Conservation (phyloP, 306 rosid genomes). For the Rubus parviflorus region DNA sequence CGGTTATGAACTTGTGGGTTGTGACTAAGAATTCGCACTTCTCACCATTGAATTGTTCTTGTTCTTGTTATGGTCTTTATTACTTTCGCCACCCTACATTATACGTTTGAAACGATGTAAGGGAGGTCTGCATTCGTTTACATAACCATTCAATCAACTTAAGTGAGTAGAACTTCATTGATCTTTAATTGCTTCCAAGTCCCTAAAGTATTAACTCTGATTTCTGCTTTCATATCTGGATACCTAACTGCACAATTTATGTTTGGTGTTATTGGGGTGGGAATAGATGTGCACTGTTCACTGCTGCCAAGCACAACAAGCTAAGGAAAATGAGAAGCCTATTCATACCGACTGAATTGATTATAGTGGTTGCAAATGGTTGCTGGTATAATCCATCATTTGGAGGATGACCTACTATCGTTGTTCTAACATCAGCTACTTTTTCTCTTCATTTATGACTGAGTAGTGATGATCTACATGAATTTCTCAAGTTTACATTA, state of each 20-base stretch:
- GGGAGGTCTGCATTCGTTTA: constrained; percentile 8
- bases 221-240: not conserved
- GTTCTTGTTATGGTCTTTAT: not conserved
- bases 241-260: not conserved
- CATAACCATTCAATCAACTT: not conserved
- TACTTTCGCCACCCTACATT: constrained; percentile 16
- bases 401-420: not conserved
- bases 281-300: not conserved
- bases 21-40: constrained; percentile 5
- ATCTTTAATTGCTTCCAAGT: not conserved
- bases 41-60: constrained; percentile 11
- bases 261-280: not conserved
- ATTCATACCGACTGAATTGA: not conserved
- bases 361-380: not conserved
- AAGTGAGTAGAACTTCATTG: constrained; percentile 4
- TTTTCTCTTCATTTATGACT: not conserved
- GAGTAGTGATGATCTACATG: not conserved
- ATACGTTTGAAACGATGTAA: not conserved
- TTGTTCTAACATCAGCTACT: not conserved
- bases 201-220: not conserved
- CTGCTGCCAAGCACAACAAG: not conserved
- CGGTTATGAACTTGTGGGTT: not conserved
- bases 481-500: not conserved
- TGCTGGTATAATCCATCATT: not conserved
- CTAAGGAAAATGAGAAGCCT: not conserved